Percentiles rank a stretch among this genome's conserved stretches.
Evolutionary conservation across 2,329 filamentous ascomycete genomes (phyloP).

Genomic region (Fusarium nurragi): DNA sequence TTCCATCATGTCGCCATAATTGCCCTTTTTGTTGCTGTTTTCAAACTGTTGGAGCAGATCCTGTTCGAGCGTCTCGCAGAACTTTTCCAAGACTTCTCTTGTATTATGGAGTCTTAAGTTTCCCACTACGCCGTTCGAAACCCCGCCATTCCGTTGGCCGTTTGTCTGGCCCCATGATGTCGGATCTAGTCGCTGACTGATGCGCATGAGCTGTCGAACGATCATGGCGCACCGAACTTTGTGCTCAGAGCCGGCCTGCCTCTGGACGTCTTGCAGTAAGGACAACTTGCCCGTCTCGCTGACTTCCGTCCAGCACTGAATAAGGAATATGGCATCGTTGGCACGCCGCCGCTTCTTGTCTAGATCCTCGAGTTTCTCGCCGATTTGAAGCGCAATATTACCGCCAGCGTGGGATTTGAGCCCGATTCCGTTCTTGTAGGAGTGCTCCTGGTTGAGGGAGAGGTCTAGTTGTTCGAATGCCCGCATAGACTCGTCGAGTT

Average conservation of each 20-base stretch:
- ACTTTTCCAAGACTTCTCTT: slow-evolving; percentile 93
- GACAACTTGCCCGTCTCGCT: slow-evolving; percentile 88
- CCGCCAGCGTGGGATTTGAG: slow-evolving; percentile 69
- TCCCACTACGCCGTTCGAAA: slow-evolving; percentile 56
- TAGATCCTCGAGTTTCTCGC: slow-evolving; percentile 90
- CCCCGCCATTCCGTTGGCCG: slow-evolving; percentile 58
- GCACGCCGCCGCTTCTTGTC: slow-evolving; percentile 91
- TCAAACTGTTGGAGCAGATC: slow-evolving; percentile 96
- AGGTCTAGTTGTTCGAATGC: slow-evolving; percentile 91
- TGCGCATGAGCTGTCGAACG: slow-evolving; percentile 89
- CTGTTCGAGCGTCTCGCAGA: slow-evolving; percentile 94
- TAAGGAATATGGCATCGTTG: slow-evolving; percentile 91
- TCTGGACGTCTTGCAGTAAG: slow-evolving; percentile 86
- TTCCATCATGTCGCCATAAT: slow-evolving; percentile 98
- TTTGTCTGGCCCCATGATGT: slow-evolving; percentile 74
- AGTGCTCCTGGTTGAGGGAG: slow-evolving; percentile 73
- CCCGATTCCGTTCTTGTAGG: slow-evolving; percentile 47
- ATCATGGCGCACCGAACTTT: slow-evolving; percentile 96
- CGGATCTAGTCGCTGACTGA: slow-evolving; percentile 89
- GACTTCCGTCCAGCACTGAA: slow-evolving; percentile 97
- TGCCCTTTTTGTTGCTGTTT: slow-evolving; percentile 92
- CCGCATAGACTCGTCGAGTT: slow-evolving; percentile 90
- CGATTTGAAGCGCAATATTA: slow-evolving; percentile 93
- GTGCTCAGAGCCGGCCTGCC: slow-evolving; percentile 85
- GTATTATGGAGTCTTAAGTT: slow-evolving; percentile 69